A percentile compares a stretch with the other conserved stretches of the same genome.
Conservation (phyloP, 1,284 basidiomycete species). For the Vanrija pseudolonga region DNA sequence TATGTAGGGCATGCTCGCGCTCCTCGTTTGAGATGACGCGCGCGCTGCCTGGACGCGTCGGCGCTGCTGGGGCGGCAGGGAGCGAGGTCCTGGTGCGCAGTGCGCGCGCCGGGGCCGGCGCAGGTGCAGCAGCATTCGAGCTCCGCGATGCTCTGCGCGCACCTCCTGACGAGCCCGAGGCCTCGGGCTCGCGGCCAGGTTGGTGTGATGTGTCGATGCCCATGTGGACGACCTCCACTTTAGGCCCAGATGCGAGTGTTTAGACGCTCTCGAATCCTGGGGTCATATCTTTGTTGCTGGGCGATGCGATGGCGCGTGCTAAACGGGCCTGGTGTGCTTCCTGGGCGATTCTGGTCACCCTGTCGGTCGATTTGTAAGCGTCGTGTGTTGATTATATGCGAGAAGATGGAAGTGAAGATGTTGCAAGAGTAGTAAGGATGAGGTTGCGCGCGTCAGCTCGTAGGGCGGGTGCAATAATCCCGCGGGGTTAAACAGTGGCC, state of each 20-base stretch:
- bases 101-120: neutral
- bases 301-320: neutral
- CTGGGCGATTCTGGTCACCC: neutral
- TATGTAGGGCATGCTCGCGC: slow-evolving; percentile 18
- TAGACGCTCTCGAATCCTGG: neutral
- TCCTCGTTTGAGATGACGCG: slow-evolving; percentile 23
- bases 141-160: slow-evolving; percentile 16
- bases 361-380: neutral
- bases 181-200: neutral
- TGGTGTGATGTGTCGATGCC: neutral
- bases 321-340: neutral
- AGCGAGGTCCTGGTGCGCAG: neutral
- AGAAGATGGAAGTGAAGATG: slow-evolving; percentile 9
- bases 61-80: neutral
- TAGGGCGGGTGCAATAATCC: neutral
- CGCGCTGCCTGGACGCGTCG: neutral
- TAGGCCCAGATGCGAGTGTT: neutral
- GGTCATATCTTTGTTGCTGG: neutral
- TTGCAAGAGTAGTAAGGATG: no score
- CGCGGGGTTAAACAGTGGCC: neutral
- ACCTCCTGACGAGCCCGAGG: neutral
- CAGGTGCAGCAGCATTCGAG: slow-evolving; percentile 11
- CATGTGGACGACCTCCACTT: slow-evolving; percentile 20
- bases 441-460: neutral
- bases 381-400: neutral